Conservation (phyloP, 2,329 filamentous ascomycete species). For the Penicillium sp. region DNA sequence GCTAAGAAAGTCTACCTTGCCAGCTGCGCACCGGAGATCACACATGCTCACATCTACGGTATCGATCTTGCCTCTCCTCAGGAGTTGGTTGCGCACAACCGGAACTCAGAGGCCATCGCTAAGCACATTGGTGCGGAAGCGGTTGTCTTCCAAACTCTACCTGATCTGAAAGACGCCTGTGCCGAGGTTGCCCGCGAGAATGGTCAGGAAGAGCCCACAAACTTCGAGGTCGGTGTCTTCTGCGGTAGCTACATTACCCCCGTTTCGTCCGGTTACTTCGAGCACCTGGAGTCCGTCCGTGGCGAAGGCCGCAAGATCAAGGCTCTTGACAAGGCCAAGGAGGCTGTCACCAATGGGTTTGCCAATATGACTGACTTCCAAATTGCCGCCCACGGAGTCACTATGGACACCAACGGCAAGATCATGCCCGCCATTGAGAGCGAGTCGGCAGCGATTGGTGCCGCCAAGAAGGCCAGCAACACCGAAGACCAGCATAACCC, state of each 20-base stretch:
- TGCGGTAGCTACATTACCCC: constrained; percentile 81
- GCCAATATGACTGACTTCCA: constrained; percentile 60
- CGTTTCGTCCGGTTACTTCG: constrained; percentile 76
- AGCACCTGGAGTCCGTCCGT: constrained; percentile 69
- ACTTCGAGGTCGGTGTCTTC: constrained; percentile 91
- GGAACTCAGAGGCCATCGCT: constrained; percentile 60
- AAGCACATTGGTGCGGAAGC: constrained; percentile 69
- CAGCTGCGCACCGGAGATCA: constrained; percentile 78
- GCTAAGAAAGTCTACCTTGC: constrained; percentile 81
- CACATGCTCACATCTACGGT: constrained; percentile 82
- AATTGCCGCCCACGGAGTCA: constrained; percentile 61
- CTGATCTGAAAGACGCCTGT: constrained; percentile 77
- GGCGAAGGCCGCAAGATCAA: constrained; percentile 68
- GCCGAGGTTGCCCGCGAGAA: constrained; percentile 61
- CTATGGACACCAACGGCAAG: constrained; percentile 55
- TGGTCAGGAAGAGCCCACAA: constrained; percentile 52
- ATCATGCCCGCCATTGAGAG: constrained; percentile 49
- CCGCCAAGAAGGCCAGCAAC: background rate
- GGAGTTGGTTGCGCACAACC: constrained; percentile 69
- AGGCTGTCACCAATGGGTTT: constrained; percentile 61
- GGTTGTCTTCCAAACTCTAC: constrained; percentile 73
- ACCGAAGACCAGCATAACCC: constrained; percentile 30
- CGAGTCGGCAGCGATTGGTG: background rate
- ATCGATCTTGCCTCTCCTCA: constrained; percentile 70
- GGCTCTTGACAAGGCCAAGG: constrained; percentile 61